Percentiles rank a stretch among this genome's conserved stretches.
phyloP scores from a whole-genome alignment of 257 asterid species.

The Asclepias syriaca region DNA sequence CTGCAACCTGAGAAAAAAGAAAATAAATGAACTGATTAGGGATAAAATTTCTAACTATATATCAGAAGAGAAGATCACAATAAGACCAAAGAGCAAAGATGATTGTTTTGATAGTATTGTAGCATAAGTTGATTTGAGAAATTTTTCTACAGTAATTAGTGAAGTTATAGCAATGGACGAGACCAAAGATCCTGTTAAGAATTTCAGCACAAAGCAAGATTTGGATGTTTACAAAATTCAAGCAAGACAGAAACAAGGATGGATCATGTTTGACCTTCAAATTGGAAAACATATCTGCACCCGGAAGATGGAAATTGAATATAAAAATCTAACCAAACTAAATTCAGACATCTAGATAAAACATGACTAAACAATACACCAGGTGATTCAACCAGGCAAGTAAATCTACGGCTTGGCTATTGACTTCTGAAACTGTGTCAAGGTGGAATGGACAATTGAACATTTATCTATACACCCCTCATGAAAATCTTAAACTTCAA shows the following conservation, averaged over 20 bases:
- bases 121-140: background rate
- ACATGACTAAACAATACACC: background rate
- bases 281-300: background rate
- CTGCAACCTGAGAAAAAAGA: slow-evolving; percentile 66
- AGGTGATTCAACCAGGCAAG: background rate
- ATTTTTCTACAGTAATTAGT: background rate
- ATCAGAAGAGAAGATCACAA: background rate
- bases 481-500: background rate
- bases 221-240: background rate
- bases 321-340: background rate
- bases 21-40: slow-evolving; percentile 1
- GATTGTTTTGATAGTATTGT: background rate
- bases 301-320: background rate
- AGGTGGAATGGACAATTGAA: background rate
- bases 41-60: background rate
- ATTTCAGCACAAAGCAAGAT: background rate
- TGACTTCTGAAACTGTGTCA: background rate
- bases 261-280: background rate
- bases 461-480: background rate
- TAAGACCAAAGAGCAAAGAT: background rate
- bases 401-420: background rate
- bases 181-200: background rate
- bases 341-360: background rate
- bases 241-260: background rate
- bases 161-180: background rate